Conservation (phyloP, 2,329 filamentous ascomycete species). For the Fusarium sp. region DNA sequence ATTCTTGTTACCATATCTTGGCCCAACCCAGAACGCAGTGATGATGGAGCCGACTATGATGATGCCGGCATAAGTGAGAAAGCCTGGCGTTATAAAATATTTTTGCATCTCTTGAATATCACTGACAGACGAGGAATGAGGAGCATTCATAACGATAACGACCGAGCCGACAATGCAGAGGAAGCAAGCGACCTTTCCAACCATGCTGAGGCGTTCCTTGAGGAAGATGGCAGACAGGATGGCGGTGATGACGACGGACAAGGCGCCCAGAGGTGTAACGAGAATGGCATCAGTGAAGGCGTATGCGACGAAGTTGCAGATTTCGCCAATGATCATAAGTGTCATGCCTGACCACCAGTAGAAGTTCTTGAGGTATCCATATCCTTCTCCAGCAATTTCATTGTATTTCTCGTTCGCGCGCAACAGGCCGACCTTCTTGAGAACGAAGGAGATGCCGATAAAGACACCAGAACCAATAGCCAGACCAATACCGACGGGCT, state of each 20-base stretch:
- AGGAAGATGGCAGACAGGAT: constrained; percentile 94
- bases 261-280: constrained; percentile 90
- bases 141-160: constrained; percentile 95
- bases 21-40: constrained; percentile 84
- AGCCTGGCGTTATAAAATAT: constrained; percentile 88
- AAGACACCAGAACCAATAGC: constrained; percentile 91
- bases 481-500: constrained; percentile 87
- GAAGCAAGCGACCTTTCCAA: constrained; percentile 96
- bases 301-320: constrained; percentile 98
- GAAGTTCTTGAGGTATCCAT: constrained; percentile 94
- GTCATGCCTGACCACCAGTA: constrained; percentile 98
- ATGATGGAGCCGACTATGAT: constrained; percentile 81
- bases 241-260: constrained; percentile 93
- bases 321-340: constrained; percentile 95
- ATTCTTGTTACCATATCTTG: constrained; percentile 93
- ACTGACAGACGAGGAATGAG: constrained; percentile 84
- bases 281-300: constrained; percentile 97
- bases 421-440: constrained; percentile 94
- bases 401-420: constrained; percentile 97
- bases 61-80: constrained; percentile 87
- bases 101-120: constrained; percentile 94
- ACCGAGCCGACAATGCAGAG: constrained; percentile 94
- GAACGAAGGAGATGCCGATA: constrained; percentile 93
- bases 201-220: constrained; percentile 94
- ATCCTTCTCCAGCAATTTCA: constrained; percentile 94